These are phyloP conservation scores for Apiospora pterosperma DNA, from an alignment of 2,329 filamentous ascomycete genomes.

Conservation along the genomic window DNA sequence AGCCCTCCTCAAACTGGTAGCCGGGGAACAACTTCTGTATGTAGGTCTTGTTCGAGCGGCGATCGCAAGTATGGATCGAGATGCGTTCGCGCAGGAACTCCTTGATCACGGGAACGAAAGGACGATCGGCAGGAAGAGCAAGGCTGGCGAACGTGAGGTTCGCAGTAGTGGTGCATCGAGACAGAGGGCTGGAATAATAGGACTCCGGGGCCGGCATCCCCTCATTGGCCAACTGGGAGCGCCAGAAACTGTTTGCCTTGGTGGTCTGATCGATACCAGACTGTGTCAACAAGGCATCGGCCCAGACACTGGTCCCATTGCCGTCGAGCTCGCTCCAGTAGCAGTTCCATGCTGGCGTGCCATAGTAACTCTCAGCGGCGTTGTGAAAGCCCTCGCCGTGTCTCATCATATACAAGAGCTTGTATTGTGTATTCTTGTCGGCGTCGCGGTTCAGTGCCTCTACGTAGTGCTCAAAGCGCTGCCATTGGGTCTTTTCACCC, in stretches of 20 bases:
- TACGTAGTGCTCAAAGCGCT: slow-evolving; percentile 60
- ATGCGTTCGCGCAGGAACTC: slow-evolving; percentile 65
- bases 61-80: slow-evolving; percentile 66
- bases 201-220: slow-evolving; percentile 58
- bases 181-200: slow-evolving; percentile 64
- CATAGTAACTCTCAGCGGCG: slow-evolving; percentile 62
- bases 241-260: slow-evolving; percentile 59
- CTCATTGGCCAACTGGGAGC: slow-evolving; percentile 44
- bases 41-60: slow-evolving; percentile 50
- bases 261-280: slow-evolving; percentile 54
- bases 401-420: slow-evolving; percentile 64
- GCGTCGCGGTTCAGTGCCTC: slow-evolving; percentile 46
- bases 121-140: slow-evolving; percentile 42
- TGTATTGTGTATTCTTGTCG: slow-evolving; percentile 52
- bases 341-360: slow-evolving; percentile 67
- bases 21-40: slow-evolving; percentile 50
- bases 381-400: slow-evolving; percentile 68
- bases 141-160: slow-evolving; percentile 57
- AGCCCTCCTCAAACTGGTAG: slow-evolving; percentile 57
- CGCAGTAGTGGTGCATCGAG: slow-evolving; percentile 60
- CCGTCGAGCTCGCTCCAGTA: slow-evolving; percentile 65
- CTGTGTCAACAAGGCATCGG: slow-evolving; percentile 59
- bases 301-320: slow-evolving; percentile 60
- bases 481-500: slow-evolving; percentile 55
- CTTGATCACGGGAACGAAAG: slow-evolving; percentile 59